Evolutionary conservation across 148 eudicot genomes (phyloP).

Genomic region (Chenopodium suecicum): DNA sequence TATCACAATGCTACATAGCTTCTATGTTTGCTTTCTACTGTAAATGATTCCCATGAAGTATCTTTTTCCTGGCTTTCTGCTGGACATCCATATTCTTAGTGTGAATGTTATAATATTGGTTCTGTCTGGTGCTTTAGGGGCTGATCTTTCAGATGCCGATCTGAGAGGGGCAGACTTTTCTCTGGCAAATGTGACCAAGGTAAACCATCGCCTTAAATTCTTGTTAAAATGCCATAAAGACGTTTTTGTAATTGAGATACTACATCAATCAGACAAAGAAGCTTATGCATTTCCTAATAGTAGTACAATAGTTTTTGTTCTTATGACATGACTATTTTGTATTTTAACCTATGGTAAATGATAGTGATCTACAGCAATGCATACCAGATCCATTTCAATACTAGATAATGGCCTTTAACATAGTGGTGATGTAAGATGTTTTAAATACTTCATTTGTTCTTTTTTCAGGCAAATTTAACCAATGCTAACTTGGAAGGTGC

Average conservation of each 20-base stretch:
- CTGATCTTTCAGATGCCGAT: conserved; percentile 96
- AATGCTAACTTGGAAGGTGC: conserved; percentile 99
- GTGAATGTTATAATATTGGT: not conserved
- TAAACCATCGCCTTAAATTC: conserved; percentile 16
- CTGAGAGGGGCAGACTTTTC: conserved; percentile 94
- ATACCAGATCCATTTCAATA: not conserved
- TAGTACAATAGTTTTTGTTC: no score
- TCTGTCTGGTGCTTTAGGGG: conserved; percentile 52
- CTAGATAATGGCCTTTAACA: not conserved
- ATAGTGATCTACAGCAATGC: not conserved
- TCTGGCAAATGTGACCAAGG: conserved; percentile 86
- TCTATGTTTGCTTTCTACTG: not conserved
- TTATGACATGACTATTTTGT: no score
- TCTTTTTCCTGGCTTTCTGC: not conserved
- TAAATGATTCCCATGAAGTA: not conserved
- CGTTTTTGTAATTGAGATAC: not conserved
- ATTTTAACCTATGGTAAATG: no score
- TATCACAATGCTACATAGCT: not conserved
- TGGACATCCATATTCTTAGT: not conserved
- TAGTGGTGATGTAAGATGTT: not conserved
- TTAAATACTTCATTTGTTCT: not conserved
- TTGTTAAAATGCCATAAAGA: not conserved
- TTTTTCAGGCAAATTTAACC: conserved; percentile 66
- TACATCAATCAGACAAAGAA: not conserved
- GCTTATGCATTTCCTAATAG: not conserved